Evolutionary conservation across 371 early-diverging fungal species (phyloP).

Genomic region (Gilbertella persicaria): DNA sequence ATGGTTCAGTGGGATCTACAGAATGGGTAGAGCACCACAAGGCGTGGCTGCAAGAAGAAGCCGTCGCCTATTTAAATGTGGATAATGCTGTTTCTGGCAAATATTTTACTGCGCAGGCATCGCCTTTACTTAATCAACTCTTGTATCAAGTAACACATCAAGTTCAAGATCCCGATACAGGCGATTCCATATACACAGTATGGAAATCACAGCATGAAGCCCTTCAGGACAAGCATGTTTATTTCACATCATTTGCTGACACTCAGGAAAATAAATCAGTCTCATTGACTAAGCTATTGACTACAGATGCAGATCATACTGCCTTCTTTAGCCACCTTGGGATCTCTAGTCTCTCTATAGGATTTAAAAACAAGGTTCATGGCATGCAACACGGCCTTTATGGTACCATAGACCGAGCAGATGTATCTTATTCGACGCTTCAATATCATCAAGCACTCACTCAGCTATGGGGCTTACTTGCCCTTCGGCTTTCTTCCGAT

Average conservation of each 20-base stretch:
- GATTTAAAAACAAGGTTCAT: constrained; percentile 47
- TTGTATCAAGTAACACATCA: constrained; percentile 51
- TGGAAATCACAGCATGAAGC: constrained; percentile 30
- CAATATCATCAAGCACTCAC: constrained; percentile 57
- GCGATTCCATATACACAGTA: constrained; percentile 48
- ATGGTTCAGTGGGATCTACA: constrained; percentile 66
- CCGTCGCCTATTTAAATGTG: constrained; percentile 63
- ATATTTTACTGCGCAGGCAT: constrained; percentile 50
- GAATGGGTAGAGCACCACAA: constrained; percentile 72
- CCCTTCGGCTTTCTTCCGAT: constrained; percentile 30
- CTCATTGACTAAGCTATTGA: constrained; percentile 26
- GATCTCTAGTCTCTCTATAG: constrained; percentile 53
- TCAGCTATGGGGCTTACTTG: constrained; percentile 38
- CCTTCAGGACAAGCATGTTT: constrained; percentile 1
- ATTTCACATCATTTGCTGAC: not conserved
- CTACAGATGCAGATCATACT: constrained; percentile 56
- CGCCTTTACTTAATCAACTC: constrained; percentile 53
- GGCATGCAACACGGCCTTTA: constrained; percentile 64
- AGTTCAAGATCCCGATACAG: constrained; percentile 50
- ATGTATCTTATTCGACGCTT: constrained; percentile 60
- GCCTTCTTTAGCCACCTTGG: constrained; percentile 64
- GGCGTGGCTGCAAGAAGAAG: constrained; percentile 53
- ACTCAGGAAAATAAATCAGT: constrained; percentile 9
- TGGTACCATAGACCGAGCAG: constrained; percentile 30
- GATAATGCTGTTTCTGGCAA: constrained; percentile 52